A percentile compares a stretch with the other conserved stretches of the same genome.
Conservation (phyloP, 331 rosid species). For the Rosa hybrid region DNA sequence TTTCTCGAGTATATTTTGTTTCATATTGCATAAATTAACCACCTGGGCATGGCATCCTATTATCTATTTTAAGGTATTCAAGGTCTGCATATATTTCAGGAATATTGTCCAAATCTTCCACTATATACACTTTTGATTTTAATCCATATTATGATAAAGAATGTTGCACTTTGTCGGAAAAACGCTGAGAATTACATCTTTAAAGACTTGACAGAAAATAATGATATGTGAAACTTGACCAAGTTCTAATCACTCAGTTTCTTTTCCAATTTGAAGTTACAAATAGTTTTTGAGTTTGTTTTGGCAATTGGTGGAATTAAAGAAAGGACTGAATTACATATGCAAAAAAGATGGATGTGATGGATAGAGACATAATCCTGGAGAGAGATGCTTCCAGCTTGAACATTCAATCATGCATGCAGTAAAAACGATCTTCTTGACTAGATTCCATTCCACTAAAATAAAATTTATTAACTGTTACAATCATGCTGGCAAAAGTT, state of each 20-base stretch:
- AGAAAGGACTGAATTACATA: not conserved
- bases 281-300: not conserved
- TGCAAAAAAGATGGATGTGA: conserved; percentile 4
- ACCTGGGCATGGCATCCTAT: conserved; percentile 30
- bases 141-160: conserved; percentile 36
- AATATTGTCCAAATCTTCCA: conserved; percentile 54
- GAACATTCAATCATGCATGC: conserved; percentile 29
- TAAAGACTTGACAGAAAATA: not conserved
- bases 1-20: conserved; percentile 45
- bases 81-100: conserved; percentile 28
- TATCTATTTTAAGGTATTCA: conserved; percentile 34
- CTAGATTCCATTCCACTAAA: conserved; percentile 45
- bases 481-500: not conserved
- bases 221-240: not conserved
- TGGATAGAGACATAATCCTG: conserved; percentile 17
- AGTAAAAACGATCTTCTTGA: conserved; percentile 38
- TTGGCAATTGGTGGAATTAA: not conserved
- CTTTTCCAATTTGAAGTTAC: not conserved
- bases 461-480: conserved; percentile 43
- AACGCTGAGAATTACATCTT: conserved; percentile 14
- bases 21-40: conserved; percentile 34
- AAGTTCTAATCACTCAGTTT: not conserved
- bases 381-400: conserved; percentile 37
- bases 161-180: conserved; percentile 15
- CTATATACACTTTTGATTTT: conserved; percentile 49